Base-by-base conservation (phyloP, 352 stramenopile species). In the Phytophthora niederhauseri region DNA sequence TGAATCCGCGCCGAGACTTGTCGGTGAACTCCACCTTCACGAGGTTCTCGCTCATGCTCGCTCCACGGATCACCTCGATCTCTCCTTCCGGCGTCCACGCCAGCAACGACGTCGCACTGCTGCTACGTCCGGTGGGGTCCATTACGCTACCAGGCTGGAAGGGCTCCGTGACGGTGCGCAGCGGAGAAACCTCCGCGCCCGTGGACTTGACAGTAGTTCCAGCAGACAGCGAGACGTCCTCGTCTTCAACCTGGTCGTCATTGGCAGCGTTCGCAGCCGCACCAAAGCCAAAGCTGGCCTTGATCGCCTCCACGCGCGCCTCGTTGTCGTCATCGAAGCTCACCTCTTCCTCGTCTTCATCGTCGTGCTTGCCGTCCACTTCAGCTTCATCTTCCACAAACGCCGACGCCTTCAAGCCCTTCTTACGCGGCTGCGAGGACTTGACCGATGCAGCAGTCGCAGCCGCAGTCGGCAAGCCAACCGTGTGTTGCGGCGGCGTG, bases 1-100 rank as follows among this genome's bases (percentile, higher is more conserved):
- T 96, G 68, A 96, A 94, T 0, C 85, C 87, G 57, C 88, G 88
- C 5, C 84, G 85, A 48, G 82, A 84, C 43, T 94, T 96, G 79
- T 96, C 88, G 0, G 76, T 63, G 45, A 96, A 96, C 58, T 89
- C 83, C 36, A 96, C 84, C 61, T 93, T 92, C 19, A 96, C 77
- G 6, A 96, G 70, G 72, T 92, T 84, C 55, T 92, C 84, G 28
- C 80, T 85, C 70, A 82, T 80, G 55, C 65, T 87, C 4, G 84
- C 78, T n/a, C 82, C 82, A 17, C 84, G 81, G 24, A 96, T 84
- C 45, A 82, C 76, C 61, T 96, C 88, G 50, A 96, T 96, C 64
- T 96, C 88, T 7, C 88, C 88, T 20, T 86, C 63, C 5, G 85
- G 81, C 5, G 85, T 93, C 88, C 88, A 96, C 4, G 81, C 80